These are phyloP conservation scores for Physcia stellaris DNA, from an alignment of 495 filamentous ascomycete genomes.

Conservation along the genomic window DNA sequence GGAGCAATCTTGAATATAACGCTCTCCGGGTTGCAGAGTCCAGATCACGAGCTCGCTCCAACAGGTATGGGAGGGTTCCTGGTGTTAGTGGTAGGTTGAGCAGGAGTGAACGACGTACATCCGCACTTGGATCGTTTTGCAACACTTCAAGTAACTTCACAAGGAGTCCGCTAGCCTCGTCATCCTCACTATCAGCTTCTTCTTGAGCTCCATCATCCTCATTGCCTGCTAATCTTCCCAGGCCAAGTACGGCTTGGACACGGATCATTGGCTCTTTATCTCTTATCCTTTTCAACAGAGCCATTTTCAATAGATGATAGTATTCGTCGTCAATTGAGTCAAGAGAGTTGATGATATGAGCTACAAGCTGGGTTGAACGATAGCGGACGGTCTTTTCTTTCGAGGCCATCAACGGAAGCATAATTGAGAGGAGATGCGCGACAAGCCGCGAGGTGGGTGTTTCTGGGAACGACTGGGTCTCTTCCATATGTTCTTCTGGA, in stretches of 20 bases:
- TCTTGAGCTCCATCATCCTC: conserved; percentile 60
- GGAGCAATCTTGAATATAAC: conserved; percentile 77
- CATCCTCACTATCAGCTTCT: conserved; percentile 48
- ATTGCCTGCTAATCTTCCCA: conserved; percentile 73
- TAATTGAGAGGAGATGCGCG: conserved; percentile 48
- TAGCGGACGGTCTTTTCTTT: conserved; percentile 92
- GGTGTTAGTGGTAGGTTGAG: conserved; percentile 76
- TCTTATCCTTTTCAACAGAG: conserved; percentile 67
- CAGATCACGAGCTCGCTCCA: conserved; percentile 81
- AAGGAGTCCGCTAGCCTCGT: conserved; percentile 45
- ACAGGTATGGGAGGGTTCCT: conserved; percentile 72
- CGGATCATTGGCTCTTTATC: conserved; percentile 89
- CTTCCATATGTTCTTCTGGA: conserved; percentile 26
- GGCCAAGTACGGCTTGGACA: conserved; percentile 83
- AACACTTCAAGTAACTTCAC: conserved; percentile 81
- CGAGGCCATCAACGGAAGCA: conserved; percentile 56
- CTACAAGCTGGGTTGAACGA: conserved; percentile 75
- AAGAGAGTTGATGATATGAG: conserved; percentile 78
- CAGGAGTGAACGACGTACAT: conserved; percentile 77
- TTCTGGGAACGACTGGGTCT: conserved; percentile 52
- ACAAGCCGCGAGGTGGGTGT: conserved; percentile 73
- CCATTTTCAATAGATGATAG: conserved; percentile 63
- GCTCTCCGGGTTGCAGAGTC: conserved; percentile 72
- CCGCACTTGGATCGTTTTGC: conserved; percentile 87
- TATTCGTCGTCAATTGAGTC: conserved; percentile 82